Conservation (phyloP, 495 filamentous ascomycete species). For the Aspergillus sclerotiicarbonarius region DNA sequence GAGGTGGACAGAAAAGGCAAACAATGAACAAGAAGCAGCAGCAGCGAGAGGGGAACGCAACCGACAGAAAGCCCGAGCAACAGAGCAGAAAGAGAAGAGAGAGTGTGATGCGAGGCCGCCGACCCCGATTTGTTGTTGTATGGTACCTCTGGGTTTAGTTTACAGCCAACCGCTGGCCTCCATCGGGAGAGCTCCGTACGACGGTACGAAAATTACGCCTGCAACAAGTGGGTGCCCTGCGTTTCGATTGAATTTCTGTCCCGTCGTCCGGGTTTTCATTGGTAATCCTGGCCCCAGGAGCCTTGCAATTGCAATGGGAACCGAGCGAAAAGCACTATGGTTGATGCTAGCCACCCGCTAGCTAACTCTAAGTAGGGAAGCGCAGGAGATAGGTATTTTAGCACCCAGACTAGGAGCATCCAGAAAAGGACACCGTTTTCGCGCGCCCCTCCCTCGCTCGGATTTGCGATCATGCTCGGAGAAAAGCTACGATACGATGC, state of each 20-base stretch:
- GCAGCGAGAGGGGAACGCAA: background rate
- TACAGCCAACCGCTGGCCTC: background rate
- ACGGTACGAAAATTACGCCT: conserved; percentile 9
- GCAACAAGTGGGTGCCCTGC: background rate
- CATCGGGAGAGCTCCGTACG: conserved; percentile 7
- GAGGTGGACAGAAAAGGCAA: background rate
- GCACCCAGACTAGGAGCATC: background rate
- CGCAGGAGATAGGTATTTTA: conserved; percentile 5
- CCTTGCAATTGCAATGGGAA: conserved; percentile 1
- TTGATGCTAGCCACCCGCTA: conserved; percentile 9
- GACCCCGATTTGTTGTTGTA: conserved; percentile 6
- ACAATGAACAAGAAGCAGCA: background rate
- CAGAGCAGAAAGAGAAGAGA: background rate
- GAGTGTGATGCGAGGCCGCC: conserved; percentile 13
- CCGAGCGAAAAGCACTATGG: background rate
- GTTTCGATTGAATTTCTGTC: conserved; percentile 6
- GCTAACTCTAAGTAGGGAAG: conserved; percentile 3
- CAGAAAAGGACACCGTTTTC: background rate
- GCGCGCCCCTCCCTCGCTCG: background rate
- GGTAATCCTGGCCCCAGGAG: background rate
- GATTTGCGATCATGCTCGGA: background rate
- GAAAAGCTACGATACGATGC: background rate
- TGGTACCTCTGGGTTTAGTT: conserved; percentile 10
- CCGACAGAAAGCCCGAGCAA: background rate
- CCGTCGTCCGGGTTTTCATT: background rate